Conservation (phyloP, 495 filamentous ascomycete species). For the Aspergillus olivimuriae region DNA sequence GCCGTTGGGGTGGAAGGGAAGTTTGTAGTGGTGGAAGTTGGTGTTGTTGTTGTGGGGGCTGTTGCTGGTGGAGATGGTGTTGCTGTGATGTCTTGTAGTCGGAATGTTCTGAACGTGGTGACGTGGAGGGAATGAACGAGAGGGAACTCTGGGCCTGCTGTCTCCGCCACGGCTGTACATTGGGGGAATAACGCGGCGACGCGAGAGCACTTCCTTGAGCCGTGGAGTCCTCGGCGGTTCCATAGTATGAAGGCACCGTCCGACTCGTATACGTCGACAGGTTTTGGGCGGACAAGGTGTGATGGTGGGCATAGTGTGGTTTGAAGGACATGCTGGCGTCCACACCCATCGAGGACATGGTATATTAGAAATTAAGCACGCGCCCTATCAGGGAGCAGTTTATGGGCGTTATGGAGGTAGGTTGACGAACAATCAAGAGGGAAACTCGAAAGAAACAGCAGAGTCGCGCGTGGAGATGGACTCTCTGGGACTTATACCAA, state of each 20-base stretch:
- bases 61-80: no score
- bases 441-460: neutral
- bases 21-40: no score
- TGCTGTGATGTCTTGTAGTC: conserved; percentile 26
- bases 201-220: conserved; percentile 6
- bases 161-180: conserved; percentile 18
- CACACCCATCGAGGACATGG: conserved; percentile 16
- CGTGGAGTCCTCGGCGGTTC: conserved; percentile 6
- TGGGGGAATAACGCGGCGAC: conserved; percentile 19
- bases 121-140: conserved; percentile 20
- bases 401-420: conserved; percentile 1
- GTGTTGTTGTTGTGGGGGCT: no score
- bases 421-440: neutral
- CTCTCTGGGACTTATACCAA: conserved; percentile 17
- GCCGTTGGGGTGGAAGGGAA: no score
- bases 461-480: conserved; percentile 3
- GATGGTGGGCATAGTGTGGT: conserved; percentile 9
- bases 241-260: conserved; percentile 12
- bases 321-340: conserved; percentile 7
- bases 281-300: conserved; percentile 12
- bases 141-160: conserved; percentile 21
- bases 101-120: conserved; percentile 15
- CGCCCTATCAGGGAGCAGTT: neutral
- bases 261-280: conserved; percentile 14
- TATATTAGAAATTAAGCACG: neutral